Percentiles rank a stretch among this genome's conserved stretches.
Conservation (phyloP, 2,329 filamentous ascomycete genomes). For the Fusarium chuoi region DNA sequence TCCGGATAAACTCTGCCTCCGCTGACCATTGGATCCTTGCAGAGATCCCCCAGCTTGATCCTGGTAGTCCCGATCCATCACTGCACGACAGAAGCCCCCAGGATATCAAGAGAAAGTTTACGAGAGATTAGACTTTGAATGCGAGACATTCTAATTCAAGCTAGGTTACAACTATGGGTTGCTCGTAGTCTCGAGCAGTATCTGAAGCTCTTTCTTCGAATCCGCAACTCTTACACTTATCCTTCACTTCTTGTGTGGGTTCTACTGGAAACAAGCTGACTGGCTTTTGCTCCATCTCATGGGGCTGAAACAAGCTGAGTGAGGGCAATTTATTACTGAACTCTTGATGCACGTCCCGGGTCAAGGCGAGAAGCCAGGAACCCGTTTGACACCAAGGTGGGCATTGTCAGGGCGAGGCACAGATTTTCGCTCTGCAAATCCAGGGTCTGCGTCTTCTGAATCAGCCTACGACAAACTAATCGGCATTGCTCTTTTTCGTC, state of each 20-base stretch:
- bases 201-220: not conserved
- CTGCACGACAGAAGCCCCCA: conserved; percentile 27
- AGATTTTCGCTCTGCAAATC: conserved; percentile 12
- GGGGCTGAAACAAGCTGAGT: conserved; percentile 3
- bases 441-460: conserved; percentile 6
- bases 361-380: conserved; percentile 1
- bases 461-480: conserved; percentile 4
- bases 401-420: not conserved
- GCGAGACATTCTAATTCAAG: not conserved
- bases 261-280: not conserved
- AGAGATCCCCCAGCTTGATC: conserved; percentile 38
- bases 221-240: not conserved
- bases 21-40: conserved; percentile 22
- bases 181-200: not conserved
- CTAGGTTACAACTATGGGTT: not conserved
- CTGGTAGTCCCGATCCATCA: conserved; percentile 29
- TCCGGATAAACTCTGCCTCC: conserved; percentile 38
- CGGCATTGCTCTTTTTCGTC: conserved; percentile 11
- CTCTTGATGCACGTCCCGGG: not conserved
- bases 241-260: not conserved
- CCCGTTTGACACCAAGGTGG: not conserved
- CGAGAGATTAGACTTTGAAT: not conserved
- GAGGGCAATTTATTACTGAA: not conserved
- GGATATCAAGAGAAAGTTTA: not conserved
- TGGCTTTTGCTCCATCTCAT: not conserved